A percentile compares a stretch with the other conserved stretches of the same genome.
phyloP scores from a whole-genome alignment of 2,329 filamentous ascomycete genomes.

The Xylaria sp. region DNA sequence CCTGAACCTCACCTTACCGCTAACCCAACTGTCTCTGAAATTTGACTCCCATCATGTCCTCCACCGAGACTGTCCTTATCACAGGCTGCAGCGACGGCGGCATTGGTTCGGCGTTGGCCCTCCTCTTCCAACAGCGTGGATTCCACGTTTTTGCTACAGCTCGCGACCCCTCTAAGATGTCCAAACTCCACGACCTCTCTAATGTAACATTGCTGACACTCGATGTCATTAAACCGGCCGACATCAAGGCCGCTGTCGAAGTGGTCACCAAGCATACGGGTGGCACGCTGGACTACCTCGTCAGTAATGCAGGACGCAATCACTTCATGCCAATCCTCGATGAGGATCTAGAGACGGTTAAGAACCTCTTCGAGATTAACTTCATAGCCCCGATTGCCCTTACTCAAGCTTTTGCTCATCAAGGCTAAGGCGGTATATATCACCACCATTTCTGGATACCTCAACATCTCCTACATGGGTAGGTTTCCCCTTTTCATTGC shows the following conservation, averaged over 20 bases:
- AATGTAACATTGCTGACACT: constrained; percentile 30
- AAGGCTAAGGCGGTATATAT: constrained; percentile 34
- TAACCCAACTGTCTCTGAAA: not conserved
- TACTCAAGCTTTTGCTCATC: constrained; percentile 36
- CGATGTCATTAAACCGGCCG: constrained; percentile 26
- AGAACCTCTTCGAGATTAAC: constrained; percentile 36
- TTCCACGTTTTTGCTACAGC: constrained; percentile 34
- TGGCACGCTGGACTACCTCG: constrained; percentile 29
- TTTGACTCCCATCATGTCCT: constrained; percentile 11
- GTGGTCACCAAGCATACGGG: constrained; percentile 26
- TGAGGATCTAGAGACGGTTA: constrained; percentile 24
- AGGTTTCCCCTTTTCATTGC: not conserved
- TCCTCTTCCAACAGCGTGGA: constrained; percentile 27
- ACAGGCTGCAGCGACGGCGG: constrained; percentile 37
- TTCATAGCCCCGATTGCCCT: constrained; percentile 35
- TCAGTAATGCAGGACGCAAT: constrained; percentile 35
- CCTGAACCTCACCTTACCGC: not conserved
- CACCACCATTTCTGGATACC: constrained; percentile 28
- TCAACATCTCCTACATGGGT: constrained; percentile 34
- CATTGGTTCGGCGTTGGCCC: constrained; percentile 32
- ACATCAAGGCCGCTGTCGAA: constrained; percentile 28
- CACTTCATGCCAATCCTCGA: constrained; percentile 35
- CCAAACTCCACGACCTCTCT: constrained; percentile 20
- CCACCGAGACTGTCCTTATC: constrained; percentile 31
- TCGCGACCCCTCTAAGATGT: constrained; percentile 28